A percentile compares a stretch with the other conserved stretches of the same genome.
Evolutionary conservation across 225 moss, liverwort and hornwort species (phyloP).

Genomic region (Bryoerythrophyllum caledonicum): DNA sequence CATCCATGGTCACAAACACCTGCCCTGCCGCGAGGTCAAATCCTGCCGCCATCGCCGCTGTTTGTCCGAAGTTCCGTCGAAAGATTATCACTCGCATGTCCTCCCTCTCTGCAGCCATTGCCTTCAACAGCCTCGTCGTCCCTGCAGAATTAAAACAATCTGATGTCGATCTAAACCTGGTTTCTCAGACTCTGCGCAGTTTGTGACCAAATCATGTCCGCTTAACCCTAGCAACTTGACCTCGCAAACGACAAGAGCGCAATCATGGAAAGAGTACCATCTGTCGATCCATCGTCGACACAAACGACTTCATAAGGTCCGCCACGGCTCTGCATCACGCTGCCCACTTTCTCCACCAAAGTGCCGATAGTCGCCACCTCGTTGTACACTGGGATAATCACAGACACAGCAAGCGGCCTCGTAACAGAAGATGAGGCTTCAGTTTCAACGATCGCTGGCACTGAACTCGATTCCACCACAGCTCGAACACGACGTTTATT

Average conservation of each 20-base stretch:
- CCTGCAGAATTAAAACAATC: slow-evolving; percentile 25
- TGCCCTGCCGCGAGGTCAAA: slow-evolving; percentile 53
- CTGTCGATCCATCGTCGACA: slow-evolving; percentile 57
- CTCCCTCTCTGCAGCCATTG: slow-evolving; percentile 43
- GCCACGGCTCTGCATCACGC: slow-evolving; percentile 51
- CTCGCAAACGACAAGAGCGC: not conserved
- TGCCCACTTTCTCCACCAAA: slow-evolving; percentile 49
- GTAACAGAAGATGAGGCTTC: not conserved
- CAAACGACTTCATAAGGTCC: slow-evolving; percentile 60
- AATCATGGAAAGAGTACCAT: slow-evolving; percentile 32
- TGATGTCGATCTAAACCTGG: too few relatives aligned
- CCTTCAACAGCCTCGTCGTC: slow-evolving; percentile 48
- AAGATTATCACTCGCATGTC: slow-evolving; percentile 54
- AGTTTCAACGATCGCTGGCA: not conserved
- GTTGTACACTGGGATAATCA: slow-evolving; percentile 49
- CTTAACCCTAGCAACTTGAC: too few relatives aligned
- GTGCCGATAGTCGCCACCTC: slow-evolving; percentile 40
- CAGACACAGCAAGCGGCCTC: slow-evolving; percentile 31
- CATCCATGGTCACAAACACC: slow-evolving; percentile 51
- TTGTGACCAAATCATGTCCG: too few relatives aligned
- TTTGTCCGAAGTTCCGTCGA: slow-evolving; percentile 57
- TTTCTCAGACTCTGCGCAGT: too few relatives aligned
- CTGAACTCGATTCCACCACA: slow-evolving; percentile 24
- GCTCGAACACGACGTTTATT: slow-evolving; percentile 1
- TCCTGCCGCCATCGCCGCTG: slow-evolving; percentile 63